Base-by-base conservation (phyloP, 2,329 filamentous ascomycete genomes). In the Cytospora mali region DNA sequence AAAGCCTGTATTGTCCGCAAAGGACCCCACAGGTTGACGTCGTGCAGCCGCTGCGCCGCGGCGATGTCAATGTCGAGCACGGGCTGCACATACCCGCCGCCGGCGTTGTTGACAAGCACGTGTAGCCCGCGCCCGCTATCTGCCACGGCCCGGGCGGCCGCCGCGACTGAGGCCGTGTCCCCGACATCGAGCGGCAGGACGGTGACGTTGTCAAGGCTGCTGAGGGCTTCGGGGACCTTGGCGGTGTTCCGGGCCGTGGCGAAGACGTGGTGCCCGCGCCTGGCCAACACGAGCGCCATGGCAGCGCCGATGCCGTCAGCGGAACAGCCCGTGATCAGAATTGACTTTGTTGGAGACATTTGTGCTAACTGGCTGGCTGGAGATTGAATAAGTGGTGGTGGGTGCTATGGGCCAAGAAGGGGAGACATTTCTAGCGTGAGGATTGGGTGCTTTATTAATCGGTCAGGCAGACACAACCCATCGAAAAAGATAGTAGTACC, bases 251-350 rank as follows among this genome's bases (percentile, higher is more conserved):
- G 55, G 13, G 55, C 55, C 11, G 55, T 57, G 18, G 42, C 55
- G 21, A 57, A 57, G 6, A 57, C n/a, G 18, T 33, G 55, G 21
- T 57, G 55, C 10, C 42, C 42, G 29, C 27, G 55, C n/a, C 11
- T 18, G 55, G 55, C 55, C 23, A 57, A 14, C 7, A 18, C 42
- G 21, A 33, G 6, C 1, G 73, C 72, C 3, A 76, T 63, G 0
- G 70, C 70, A 1, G 68, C 69, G 1, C 74, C 74, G 0, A 76
- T 67, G 28, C 72, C 69, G 4, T 70, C 72, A n/a, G 73, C 71
- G 0, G 71, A 74, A 64, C 74, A 75, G 61, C 74, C 74, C 0
- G 74, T 74, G n/a, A 76, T 66, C 14, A 75, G 62, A n/a, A 75
- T 68, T 1, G 69, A 71, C 46, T 56, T 64, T 42, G 35, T 18